These are phyloP conservation scores for Colletotrichum sojae DNA, from an alignment of 2,329 filamentous ascomycete genomes.

Conservation along the genomic window DNA sequence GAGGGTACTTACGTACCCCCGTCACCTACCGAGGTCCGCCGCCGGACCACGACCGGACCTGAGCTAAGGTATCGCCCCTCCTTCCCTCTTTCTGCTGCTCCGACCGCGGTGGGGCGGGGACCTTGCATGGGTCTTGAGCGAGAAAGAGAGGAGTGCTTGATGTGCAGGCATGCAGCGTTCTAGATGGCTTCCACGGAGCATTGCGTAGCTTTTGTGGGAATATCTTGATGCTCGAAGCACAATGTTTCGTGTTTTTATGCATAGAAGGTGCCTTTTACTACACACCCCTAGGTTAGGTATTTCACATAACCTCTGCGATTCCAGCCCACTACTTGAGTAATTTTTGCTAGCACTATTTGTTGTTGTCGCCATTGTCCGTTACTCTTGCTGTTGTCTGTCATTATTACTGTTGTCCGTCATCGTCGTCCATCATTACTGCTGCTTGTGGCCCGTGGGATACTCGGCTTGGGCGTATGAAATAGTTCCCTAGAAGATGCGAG, in stretches of 20 bases:
- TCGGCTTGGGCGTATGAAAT: too few species aligned
- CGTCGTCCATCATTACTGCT: too few species aligned
- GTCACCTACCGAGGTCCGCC: neutral
- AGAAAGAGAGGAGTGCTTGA: too few species aligned
- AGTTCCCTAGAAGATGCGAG: neutral
- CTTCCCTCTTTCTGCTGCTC: neutral
- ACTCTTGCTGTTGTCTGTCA: too few species aligned
- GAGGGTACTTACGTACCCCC: slow-evolving; percentile 5
- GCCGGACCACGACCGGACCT: slow-evolving; percentile 12
- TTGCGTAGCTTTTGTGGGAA: neutral
- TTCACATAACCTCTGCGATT: too few species aligned
- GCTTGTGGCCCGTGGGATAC: too few species aligned
- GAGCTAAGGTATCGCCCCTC: slow-evolving; percentile 3
- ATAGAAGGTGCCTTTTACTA: too few species aligned
- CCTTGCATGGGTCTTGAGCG: neutral
- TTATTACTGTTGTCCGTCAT: too few species aligned
- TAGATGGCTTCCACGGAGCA: slow-evolving; percentile 9
- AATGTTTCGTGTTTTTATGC: neutral
- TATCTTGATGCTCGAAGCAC: neutral
- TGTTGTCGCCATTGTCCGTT: too few species aligned
- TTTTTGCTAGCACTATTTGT: too few species aligned
- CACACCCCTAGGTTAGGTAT: too few species aligned
- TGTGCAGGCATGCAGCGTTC: neutral
- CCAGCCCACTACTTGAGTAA: too few species aligned
- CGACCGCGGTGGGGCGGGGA: neutral